Evolutionary conservation across 2,329 filamentous ascomycete genomes (phyloP).

Genomic region (Aspergillus flavus): DNA sequence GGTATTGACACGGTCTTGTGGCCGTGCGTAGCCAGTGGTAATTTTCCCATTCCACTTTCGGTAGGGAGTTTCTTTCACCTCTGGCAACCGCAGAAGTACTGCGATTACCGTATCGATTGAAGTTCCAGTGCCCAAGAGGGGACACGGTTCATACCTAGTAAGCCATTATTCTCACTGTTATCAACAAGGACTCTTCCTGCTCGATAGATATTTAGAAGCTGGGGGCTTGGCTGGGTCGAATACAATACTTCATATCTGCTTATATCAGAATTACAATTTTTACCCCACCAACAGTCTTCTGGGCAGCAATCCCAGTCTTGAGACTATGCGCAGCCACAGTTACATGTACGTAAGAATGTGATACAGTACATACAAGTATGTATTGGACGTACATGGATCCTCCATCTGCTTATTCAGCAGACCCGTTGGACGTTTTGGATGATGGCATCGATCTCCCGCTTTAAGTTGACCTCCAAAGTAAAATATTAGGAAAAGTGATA

Average conservation of each 20-base stretch:
- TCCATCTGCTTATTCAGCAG: not conserved
- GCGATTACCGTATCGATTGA: no score
- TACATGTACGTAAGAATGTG: not conserved
- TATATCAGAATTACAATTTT: not conserved
- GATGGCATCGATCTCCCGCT: not conserved
- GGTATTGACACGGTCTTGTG: not conserved
- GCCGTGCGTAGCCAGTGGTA: not conserved
- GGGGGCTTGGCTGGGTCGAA: not conserved
- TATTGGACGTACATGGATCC: not conserved
- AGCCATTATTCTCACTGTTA: not conserved
- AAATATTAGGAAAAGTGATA: not conserved
- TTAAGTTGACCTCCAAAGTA: not conserved
- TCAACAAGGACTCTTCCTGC: not conserved
- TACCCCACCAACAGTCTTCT: not conserved
- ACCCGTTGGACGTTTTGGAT: not conserved
- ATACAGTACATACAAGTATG: not conserved
- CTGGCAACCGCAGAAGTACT: not conserved
- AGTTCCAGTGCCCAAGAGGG: not conserved
- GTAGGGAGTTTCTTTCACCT: not conserved
- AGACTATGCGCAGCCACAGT: conserved; percentile 1
- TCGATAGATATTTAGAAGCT: not conserved
- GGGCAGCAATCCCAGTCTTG: not conserved
- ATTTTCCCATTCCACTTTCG: not conserved
- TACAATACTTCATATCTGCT: not conserved
- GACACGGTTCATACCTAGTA: not conserved